Evolutionary conservation across 176 grass and related monocot genomes (phyloP).

Genomic region (Eragrostis curvula): DNA sequence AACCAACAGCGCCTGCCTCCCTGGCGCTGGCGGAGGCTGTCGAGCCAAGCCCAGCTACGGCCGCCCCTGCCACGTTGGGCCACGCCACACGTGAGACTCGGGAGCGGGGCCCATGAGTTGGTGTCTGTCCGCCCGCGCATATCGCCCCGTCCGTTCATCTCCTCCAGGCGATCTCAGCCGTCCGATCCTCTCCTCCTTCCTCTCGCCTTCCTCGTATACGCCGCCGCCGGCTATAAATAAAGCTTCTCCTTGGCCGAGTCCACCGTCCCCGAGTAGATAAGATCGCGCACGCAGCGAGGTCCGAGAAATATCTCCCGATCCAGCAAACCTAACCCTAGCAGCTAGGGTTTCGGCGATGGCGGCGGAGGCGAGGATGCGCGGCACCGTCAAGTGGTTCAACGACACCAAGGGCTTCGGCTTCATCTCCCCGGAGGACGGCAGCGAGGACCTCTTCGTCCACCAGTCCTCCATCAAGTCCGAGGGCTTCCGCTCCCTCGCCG

Average conservation of each 20-base stretch:
- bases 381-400: slow-evolving; percentile 97
- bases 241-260: slow-evolving; percentile 1
- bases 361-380: slow-evolving; percentile 50
- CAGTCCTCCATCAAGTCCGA: slow-evolving; percentile 97
- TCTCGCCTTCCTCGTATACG: slow-evolving; percentile 25
- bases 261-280: slow-evolving; percentile 47
- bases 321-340: slow-evolving; percentile 13
- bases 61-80: slow-evolving; percentile 29
- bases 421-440: slow-evolving; percentile 84
- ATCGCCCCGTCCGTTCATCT: not conserved
- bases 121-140: not conserved
- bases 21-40: too few species aligned
- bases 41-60: not conserved
- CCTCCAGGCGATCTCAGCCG: not conserved
- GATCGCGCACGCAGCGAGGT: slow-evolving; percentile 7
- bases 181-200: slow-evolving; percentile 18
- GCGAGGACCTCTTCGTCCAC: slow-evolving; percentile 92
- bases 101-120: not conserved
- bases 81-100: slow-evolving; percentile 28
- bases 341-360: slow-evolving; percentile 67
- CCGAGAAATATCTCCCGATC: not conserved
- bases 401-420: slow-evolving; percentile 96
- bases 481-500: slow-evolving; percentile 74
- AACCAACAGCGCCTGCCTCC: not conserved
- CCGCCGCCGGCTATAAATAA: slow-evolving; percentile 62